Percentiles rank a stretch among this genome's conserved stretches.
phyloP scores from a whole-genome alignment of 805 yeast species.

The Suhomyces vadensis region DNA sequence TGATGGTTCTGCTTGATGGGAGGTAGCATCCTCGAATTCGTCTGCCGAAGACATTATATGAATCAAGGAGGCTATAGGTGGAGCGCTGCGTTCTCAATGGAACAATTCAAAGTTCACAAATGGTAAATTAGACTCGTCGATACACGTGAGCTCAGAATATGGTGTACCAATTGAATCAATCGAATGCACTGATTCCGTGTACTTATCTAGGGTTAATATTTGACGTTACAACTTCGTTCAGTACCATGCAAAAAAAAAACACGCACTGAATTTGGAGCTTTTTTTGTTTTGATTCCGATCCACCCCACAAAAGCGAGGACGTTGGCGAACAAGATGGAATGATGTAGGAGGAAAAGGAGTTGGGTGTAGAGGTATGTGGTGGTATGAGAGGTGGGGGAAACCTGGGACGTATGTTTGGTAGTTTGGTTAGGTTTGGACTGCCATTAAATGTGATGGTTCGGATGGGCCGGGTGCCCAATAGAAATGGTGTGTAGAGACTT shows the following conservation, averaged over 20 bases:
- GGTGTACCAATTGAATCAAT: neutral
- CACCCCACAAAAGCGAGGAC: conserved; percentile 1
- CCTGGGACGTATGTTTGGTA: no score
- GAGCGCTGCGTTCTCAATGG: neutral
- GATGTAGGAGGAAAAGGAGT: no score
- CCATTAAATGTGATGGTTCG: no score
- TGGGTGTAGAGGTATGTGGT: no score
- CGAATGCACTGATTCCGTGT: no score
- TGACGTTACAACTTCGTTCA: neutral
- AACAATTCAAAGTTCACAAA: neutral
- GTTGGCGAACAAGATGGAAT: neutral
- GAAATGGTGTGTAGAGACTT: no score
- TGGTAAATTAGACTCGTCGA: no score
- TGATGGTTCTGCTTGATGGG: conserved; percentile 4
- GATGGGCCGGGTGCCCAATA: no score
- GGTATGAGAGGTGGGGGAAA: no score
- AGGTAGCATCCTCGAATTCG: conserved; percentile 24
- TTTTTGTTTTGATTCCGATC: conserved; percentile 2
- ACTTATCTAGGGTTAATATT: no score
- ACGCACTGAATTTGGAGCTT: neutral
- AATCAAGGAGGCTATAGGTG: neutral
- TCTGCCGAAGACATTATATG: conserved; percentile 18
- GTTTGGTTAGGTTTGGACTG: no score
- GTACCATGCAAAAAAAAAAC: neutral
- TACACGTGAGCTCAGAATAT: neutral